phyloP scores from a whole-genome alignment of 164 flowering plant species.

The Berberis thunbergii region DNA sequence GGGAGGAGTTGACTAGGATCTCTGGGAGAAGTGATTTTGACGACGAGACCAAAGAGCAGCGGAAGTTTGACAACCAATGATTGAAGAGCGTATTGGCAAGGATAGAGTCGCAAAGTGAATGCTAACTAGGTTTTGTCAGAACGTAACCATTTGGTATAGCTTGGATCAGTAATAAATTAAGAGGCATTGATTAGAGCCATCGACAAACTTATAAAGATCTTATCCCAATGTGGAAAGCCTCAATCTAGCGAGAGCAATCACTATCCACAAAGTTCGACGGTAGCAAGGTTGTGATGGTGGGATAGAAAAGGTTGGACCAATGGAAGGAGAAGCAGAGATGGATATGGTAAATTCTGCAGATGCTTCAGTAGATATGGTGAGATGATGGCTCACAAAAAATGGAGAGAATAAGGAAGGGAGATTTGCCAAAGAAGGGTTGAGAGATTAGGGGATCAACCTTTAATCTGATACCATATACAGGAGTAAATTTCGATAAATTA shows the following conservation, averaged over 20 bases:
- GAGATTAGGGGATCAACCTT: too few species aligned
- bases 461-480: too few species aligned
- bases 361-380: too few species aligned
- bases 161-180: background rate
- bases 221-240: slow-evolving; percentile 1
- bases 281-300: background rate
- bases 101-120: background rate
- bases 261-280: background rate
- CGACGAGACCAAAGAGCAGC: slow-evolving; percentile 1
- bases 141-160: background rate
- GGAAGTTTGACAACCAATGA: background rate
- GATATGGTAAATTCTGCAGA: too few species aligned
- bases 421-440: too few species aligned
- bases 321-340: background rate
- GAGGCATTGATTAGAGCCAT: background rate
- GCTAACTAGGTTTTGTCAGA: background rate
- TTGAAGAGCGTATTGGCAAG: background rate
- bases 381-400: too few species aligned
- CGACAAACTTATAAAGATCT: background rate
- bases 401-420: too few species aligned
- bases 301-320: background rate
- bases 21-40: background rate
- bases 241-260: background rate
- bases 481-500: too few species aligned
- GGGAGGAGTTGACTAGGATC: background rate